Evolutionary conservation across 371 early-diverging fungal genomes (phyloP), one percentile per base, ranked within the genome.

Genomic region (Lichtheimia corymbifera): DNA sequence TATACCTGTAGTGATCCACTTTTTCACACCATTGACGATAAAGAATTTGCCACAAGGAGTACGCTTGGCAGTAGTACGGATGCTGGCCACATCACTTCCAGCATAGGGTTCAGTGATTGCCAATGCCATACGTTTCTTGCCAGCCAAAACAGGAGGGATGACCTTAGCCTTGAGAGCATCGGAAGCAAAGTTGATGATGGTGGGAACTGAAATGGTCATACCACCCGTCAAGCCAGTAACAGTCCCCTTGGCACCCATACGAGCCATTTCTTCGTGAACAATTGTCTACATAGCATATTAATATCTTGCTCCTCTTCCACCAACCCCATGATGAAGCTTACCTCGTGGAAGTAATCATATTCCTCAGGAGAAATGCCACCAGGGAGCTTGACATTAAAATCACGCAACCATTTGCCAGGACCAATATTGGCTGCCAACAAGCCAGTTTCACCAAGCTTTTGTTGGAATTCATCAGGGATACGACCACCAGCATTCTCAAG

Each of bases 11-110:
- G 88, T 88, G 64, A 77, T 79, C 83, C 89, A 89, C 79, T 91
- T 92, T 75, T 93, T 93, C 64, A 88, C 89, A 41, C 93, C 92
- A 61, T 91, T 91, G 51, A 91, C 80, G 44, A 86, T 76, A 67
- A 68, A 83, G 49, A 73, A 65, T 51, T 90, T 91, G 45, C 90
- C 91, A 73, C 91, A 88, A 44, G 87, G 76, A 35, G 86, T 81
- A 64, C 83, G 82, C 22, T 82, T 86, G 15, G 93, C 94, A 15
- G 77, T 80, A 27, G 89, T 87, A 27, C 71, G 72, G 25, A 92
- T 80, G 49, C 84, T 83, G 28, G 94, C 93, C 5, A 94, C 94
- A 61, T 94, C 94, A 17, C 87, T 86, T 3, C 93, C 93, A 22
- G 91, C 89, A 50, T 73, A 79, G 17, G 87, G 87, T 64, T 88